Percentiles rank a stretch among this genome's conserved stretches.
These are phyloP conservation scores for Coprinopsis cinerea DNA, from an alignment of 768 basidiomycete species.

Conservation along the genomic window DNA sequence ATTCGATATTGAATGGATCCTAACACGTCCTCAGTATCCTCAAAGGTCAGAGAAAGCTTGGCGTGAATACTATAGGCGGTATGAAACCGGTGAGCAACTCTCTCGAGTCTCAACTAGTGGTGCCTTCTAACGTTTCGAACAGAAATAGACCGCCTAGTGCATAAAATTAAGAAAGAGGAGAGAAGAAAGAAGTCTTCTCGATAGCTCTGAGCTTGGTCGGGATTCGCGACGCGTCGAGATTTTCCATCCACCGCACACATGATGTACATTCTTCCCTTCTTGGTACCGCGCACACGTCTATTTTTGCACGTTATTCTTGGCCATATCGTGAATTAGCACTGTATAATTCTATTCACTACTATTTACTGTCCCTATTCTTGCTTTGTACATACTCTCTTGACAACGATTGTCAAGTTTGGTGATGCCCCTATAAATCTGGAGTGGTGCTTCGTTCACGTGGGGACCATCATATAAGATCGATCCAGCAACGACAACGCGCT, in stretches of 20 bases:
- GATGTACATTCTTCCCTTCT: background rate
- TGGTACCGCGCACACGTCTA: too few species aligned
- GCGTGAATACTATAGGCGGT: conserved; percentile 52
- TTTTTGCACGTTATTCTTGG: too few species aligned
- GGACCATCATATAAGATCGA: conserved; percentile 13
- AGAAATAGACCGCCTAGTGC: conserved; percentile 34
- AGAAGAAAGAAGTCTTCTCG: conserved; percentile 14
- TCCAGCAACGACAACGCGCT: conserved; percentile 14
- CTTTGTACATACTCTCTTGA: background rate
- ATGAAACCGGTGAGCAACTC: conserved; percentile 37
- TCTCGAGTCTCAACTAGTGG: background rate
- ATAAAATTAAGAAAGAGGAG: conserved; percentile 29
- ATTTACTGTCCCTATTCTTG: background rate
- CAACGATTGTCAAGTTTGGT: background rate
- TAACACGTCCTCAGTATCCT: conserved; percentile 34
- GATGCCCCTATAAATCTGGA: conserved; percentile 5
- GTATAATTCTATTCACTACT: background rate
- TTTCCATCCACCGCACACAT: background rate
- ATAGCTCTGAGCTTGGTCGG: background rate
- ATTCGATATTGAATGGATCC: conserved; percentile 1
- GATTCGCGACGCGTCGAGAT: background rate
- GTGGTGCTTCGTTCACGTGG: conserved; percentile 10
- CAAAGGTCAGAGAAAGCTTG: conserved; percentile 53
- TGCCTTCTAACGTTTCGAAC: background rate
- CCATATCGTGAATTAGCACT: background rate